These are phyloP conservation scores for Geotrichum bryndzae DNA, from an alignment of 1,139 yeast species.

Conservation along the genomic window DNA sequence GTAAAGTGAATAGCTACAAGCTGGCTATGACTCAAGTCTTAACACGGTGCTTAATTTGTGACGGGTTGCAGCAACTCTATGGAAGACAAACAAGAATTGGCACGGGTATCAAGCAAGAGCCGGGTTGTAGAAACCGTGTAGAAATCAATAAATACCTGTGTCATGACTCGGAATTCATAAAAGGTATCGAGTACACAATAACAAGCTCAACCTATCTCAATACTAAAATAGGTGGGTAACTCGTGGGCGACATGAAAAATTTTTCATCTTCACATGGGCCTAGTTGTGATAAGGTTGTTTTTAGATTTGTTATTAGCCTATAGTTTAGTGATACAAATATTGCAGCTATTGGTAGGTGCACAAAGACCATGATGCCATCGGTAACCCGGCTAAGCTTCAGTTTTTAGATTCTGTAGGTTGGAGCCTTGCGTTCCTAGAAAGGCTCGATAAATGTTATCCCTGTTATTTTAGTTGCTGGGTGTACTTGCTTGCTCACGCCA, in stretches of 20 bases:
- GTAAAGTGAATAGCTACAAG: too few species aligned
- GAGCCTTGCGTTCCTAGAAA: background rate
- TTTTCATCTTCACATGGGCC: background rate
- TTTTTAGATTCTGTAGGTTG: background rate
- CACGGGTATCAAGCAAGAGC: too few species aligned
- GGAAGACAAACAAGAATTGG: too few species aligned
- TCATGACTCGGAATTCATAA: background rate
- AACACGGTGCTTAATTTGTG: too few species aligned
- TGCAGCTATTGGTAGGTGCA: background rate
- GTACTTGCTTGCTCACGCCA: background rate
- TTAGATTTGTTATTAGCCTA: background rate
- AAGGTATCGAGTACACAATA: background rate
- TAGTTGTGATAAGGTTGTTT: background rate
- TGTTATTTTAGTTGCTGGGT: background rate
- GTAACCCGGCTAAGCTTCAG: background rate
- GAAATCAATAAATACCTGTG: too few species aligned
- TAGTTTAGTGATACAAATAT: background rate
- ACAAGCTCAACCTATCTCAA: background rate
- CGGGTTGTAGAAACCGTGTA: too few species aligned
- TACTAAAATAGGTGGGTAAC: background rate
- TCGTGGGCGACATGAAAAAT: background rate
- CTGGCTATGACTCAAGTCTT: too few species aligned
- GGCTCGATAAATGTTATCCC: background rate
- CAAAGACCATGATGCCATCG: background rate
- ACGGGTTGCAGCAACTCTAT: too few species aligned